Evolutionary conservation across 192 early-diverging fungal genomes (phyloP).

Genomic region (Backusella macrospora): DNA sequence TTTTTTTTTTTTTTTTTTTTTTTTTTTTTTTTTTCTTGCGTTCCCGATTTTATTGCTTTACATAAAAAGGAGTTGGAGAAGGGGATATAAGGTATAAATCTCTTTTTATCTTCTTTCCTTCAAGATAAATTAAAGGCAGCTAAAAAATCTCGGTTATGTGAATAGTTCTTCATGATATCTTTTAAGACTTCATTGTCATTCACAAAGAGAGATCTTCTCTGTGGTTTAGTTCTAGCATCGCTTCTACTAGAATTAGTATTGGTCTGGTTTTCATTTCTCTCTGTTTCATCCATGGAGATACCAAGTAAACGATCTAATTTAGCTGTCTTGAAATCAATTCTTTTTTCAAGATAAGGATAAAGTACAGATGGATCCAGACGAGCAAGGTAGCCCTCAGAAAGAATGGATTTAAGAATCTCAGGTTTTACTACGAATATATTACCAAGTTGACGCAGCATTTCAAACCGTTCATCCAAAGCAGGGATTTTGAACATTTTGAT

Average conservation of each 20-base stretch:
- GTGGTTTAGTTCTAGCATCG: slow-evolving; percentile 10
- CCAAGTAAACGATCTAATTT: slow-evolving; percentile 60
- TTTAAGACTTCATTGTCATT: slow-evolving; percentile 43
- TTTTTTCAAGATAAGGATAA: slow-evolving; percentile 85
- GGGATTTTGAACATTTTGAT: slow-evolving; percentile 77
- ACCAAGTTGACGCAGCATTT: slow-evolving; percentile 88
- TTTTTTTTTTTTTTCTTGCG: not conserved
- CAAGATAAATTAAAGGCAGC: slow-evolving; percentile 36
- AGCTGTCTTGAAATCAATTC: slow-evolving; percentile 81
- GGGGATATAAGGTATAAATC: not conserved
- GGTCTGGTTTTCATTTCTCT: slow-evolving; percentile 14
- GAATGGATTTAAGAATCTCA: slow-evolving; percentile 83
- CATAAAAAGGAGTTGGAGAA: not conserved
- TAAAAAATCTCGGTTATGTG: slow-evolving; percentile 41
- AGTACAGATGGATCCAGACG: slow-evolving; percentile 78
- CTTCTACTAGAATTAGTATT: not conserved
- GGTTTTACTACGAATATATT: slow-evolving; percentile 94
- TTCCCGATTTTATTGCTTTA: slow-evolving; percentile 7
- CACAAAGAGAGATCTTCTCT: slow-evolving; percentile 40
- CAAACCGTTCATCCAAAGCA: slow-evolving; percentile 80
- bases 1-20: slow-evolving; percentile 24
- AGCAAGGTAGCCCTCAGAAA: slow-evolving; percentile 84
- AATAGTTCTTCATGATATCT: slow-evolving; percentile 42
- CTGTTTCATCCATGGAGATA: slow-evolving; percentile 27
- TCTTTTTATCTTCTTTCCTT: slow-evolving; percentile 4